Evolutionary conservation across 371 early-diverging fungal species (phyloP).

Genomic region (Fennellomyces sp.): DNA sequence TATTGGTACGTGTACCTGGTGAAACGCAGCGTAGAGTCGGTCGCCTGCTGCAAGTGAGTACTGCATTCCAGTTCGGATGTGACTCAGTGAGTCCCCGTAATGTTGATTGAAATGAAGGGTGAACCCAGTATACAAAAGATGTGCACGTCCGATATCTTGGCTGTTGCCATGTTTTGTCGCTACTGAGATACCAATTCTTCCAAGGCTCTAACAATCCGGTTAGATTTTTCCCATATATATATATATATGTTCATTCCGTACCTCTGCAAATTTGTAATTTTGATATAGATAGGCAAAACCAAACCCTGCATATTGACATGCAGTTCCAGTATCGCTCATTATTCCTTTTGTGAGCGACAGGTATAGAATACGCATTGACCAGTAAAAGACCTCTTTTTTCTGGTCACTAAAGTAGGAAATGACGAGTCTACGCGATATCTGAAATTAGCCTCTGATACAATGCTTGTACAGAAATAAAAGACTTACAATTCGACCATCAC

Average conservation of each 20-base stretch:
- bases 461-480: not conserved
- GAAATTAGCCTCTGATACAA: too few relatives aligned
- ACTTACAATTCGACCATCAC: constrained; percentile 43
- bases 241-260: not conserved
- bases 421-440: constrained; percentile 31
- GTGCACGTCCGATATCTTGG: constrained; percentile 39
- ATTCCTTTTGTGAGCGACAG: constrained; percentile 31
- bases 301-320: constrained; percentile 25
- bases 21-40: constrained; percentile 40
- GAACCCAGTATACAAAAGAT: constrained; percentile 31
- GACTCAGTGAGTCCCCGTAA: constrained; percentile 19
- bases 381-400: constrained; percentile 31
- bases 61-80: constrained; percentile 8
- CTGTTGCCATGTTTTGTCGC: constrained; percentile 28
- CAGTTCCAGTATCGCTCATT: constrained; percentile 26
- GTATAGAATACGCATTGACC: constrained; percentile 31
- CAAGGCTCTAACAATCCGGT: not conserved
- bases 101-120: constrained; percentile 38
- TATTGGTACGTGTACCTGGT: too few relatives aligned
- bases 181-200: not conserved
- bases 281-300: constrained; percentile 26
- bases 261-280: constrained; percentile 30
- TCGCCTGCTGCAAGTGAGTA: constrained; percentile 35
- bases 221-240: too few relatives aligned
- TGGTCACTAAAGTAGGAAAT: constrained; percentile 40